These are phyloP conservation scores for Tulasnella sp. DNA, from an alignment of 768 basidiomycete genomes.

Conservation along the genomic window DNA sequence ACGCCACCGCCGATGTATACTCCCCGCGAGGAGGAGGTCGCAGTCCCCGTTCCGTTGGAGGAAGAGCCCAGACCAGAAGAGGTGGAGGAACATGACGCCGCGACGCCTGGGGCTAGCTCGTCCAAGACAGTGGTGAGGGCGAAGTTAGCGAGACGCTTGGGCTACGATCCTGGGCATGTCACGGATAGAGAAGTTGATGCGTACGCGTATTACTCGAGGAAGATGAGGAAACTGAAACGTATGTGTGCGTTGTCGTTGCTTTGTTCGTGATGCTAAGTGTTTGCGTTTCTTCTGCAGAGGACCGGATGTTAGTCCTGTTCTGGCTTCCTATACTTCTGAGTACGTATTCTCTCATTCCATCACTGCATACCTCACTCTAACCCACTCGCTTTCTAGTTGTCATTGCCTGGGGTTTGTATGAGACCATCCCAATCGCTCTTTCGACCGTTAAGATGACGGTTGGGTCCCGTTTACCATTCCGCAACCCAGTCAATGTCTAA, in stretches of 20 bases:
- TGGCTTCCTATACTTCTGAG: slow-evolving; percentile 76
- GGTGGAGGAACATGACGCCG: slow-evolving; percentile 14
- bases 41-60: slow-evolving; percentile 18
- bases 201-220: slow-evolving; percentile 48
- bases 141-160: slow-evolving; percentile 31
- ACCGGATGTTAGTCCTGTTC: slow-evolving; percentile 73
- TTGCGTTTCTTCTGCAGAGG: slow-evolving; percentile 36
- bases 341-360: slow-evolving; percentile 32
- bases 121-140: slow-evolving; percentile 14
- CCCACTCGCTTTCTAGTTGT: slow-evolving; percentile 17
- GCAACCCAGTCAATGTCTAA: neutral
- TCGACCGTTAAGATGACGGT: neutral
- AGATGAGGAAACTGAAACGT: slow-evolving; percentile 49
- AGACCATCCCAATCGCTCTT: slow-evolving; percentile 16
- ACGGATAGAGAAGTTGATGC: slow-evolving; percentile 58
- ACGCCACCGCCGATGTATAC: slow-evolving; percentile 6
- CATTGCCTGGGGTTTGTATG: slow-evolving; percentile 20
- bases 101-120: slow-evolving; percentile 20
- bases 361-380: neutral
- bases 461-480: slow-evolving; percentile 4
- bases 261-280: neutral
- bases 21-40: slow-evolving; percentile 15
- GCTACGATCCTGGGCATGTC: slow-evolving; percentile 36
- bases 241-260: slow-evolving; percentile 20
- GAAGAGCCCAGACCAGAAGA: too few relatives aligned